Conservation (phyloP, 305 asterid species). For the Fraxinus dipetala region DNA sequence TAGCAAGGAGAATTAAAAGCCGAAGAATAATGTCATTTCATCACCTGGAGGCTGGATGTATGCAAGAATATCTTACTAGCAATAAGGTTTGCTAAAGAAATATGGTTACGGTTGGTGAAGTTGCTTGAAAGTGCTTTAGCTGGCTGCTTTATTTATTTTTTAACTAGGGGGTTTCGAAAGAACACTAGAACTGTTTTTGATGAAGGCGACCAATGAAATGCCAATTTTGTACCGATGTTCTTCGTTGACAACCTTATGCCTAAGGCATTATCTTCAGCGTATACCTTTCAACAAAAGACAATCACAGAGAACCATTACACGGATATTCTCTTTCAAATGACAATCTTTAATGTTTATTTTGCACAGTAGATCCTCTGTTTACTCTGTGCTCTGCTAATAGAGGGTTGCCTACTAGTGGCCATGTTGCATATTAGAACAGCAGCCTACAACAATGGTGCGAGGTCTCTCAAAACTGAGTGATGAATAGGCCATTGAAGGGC, state of each 20-base stretch:
- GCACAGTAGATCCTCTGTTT: not conserved
- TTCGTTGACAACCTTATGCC: not conserved
- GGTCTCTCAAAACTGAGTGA: not conserved
- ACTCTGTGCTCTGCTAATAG: not conserved
- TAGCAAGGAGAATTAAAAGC: conserved; percentile 24
- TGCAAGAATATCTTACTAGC: not conserved
- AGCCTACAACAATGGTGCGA: not conserved
- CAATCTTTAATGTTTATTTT: not conserved
- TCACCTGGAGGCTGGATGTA: not conserved
- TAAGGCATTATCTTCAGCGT: not conserved
- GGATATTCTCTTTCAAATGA: not conserved
- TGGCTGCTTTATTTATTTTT: not conserved
- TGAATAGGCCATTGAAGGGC: not conserved
- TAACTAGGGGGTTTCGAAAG: not conserved
- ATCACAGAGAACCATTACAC: not conserved
- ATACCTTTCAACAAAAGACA: not conserved
- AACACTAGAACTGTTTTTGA: not conserved
- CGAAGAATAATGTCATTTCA: conserved; percentile 25
- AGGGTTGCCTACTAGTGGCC: not conserved
- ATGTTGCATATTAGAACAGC: not conserved
- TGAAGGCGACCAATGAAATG: not conserved
- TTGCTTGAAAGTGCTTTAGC: not conserved
- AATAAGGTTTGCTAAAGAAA: not conserved
- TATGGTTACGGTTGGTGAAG: not conserved
- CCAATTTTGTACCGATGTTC: not conserved